Base-by-base conservation (phyloP, 2,329 filamentous ascomycete genomes). In the Aspergillus fumigatiaffinis region DNA sequence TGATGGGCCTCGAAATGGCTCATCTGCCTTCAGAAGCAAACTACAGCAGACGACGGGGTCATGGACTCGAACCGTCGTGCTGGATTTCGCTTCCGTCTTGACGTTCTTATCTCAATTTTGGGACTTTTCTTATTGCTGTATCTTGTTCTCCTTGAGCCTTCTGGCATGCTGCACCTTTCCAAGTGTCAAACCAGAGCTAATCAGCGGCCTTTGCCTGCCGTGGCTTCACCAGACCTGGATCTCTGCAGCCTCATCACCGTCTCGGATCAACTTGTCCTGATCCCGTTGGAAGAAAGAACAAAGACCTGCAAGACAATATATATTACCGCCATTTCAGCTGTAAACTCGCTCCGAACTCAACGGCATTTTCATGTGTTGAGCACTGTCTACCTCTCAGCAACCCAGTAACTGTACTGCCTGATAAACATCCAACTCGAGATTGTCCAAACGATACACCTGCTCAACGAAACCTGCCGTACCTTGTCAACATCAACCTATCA, bases 121-220 rank as follows among this genome's bases (percentile, higher is more conserved):
- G 5, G 20, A n/a, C 12, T 23, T 17, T 12, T 25, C 44, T 26
- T 10, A 25, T 47, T 47, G 44, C 21, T 47, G 21, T 20, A 47
- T 26, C 20, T 47, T 47, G 8, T 25, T 14, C 23, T 23, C 23
- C 2, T 47, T 23, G 44, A 47, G n/a, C 46, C 41, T 58, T 35
- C 50, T 47, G 28, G 23, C 44, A 14, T 47, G 50, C 42, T 51
- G 49, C 41, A 51, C 17, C 46, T 17, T 48, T 51, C 9, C 29
- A 55, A 55, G 50, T 44, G 42, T 53, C 46, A 49, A 55, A 54
- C 38, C 23, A 26, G 41, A 51, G 53, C 61, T 61, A 53, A 61
- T 25, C 46, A 28, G 28, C 32, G 28, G 28, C 42, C 42, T 41
- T 54, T 52, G 51, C 51, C 25, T 52, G 46, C 50, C 42, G 55